A percentile compares a stretch with the other conserved stretches of the same genome.
Conservation (phyloP, 192 early-diverging fungal species). For the Mortierella claussenii region DNA sequence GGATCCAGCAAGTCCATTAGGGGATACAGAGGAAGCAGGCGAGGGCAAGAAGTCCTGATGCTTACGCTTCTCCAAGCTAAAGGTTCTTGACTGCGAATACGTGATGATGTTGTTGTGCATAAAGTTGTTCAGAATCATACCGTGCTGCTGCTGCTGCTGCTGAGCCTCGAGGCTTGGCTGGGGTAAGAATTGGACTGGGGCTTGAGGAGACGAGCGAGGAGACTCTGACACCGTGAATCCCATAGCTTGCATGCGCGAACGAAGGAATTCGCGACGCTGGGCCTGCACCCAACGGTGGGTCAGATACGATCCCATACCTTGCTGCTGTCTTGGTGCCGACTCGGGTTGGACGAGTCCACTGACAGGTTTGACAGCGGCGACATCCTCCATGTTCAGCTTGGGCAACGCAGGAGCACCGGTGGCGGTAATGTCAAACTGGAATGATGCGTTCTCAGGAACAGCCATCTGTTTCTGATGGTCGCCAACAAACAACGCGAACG, state of each 20-base stretch:
- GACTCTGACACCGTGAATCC: slow-evolving; percentile 19
- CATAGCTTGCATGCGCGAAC: slow-evolving; percentile 37
- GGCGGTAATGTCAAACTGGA: slow-evolving; percentile 38
- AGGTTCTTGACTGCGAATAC: slow-evolving; percentile 13
- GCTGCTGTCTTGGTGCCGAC: slow-evolving; percentile 30
- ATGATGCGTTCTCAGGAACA: not conserved
- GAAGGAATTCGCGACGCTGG: slow-evolving; percentile 43
- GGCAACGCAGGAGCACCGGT: slow-evolving; percentile 5
- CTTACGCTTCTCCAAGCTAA: slow-evolving; percentile 9
- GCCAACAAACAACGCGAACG: slow-evolving; percentile 38
- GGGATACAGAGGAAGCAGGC: slow-evolving; percentile 34
- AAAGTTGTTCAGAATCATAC: slow-evolving; percentile 27
- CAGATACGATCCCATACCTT: slow-evolving; percentile 45
- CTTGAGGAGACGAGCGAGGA: slow-evolving; percentile 1
- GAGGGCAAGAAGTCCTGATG: slow-evolving; percentile 19
- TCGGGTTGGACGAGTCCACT: slow-evolving; percentile 36
- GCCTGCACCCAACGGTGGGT: slow-evolving; percentile 50
- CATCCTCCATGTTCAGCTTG: slow-evolving; percentile 10
- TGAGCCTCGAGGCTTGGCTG: slow-evolving; percentile 7
- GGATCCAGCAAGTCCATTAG: slow-evolving; percentile 20
- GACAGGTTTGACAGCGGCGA: not conserved
- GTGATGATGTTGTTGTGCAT: slow-evolving; percentile 39
- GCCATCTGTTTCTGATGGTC: slow-evolving; percentile 33
- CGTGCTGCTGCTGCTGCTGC: slow-evolving; percentile 21
- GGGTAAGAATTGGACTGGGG: not conserved